Conservation (phyloP, 202 grass and related monocot genomes). For the Brachypodium distachyon region DNA sequence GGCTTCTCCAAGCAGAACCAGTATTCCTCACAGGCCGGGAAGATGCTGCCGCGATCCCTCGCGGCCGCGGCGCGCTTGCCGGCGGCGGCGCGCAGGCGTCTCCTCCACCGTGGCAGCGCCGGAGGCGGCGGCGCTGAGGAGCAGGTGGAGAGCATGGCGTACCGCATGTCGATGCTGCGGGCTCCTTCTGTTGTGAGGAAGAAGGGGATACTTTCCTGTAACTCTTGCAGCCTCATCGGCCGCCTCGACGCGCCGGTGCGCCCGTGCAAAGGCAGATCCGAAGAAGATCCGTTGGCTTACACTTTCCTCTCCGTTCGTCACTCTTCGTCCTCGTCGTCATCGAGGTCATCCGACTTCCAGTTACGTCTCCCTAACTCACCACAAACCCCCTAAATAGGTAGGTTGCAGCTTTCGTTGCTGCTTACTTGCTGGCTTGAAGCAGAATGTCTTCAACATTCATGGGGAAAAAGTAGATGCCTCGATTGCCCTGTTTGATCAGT, state of each 20-base stretch:
- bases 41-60: conserved; percentile 25
- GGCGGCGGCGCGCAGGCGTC: background rate
- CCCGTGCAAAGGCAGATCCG: rapidly evolving
- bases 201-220: background rate
- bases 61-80: background rate
- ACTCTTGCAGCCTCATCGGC: conserved; percentile 75
- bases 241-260: conserved; percentile 25
- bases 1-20: background rate
- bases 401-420: background rate
- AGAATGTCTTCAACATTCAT: background rate
- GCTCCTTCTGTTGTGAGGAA: conserved; percentile 3
- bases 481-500: background rate
- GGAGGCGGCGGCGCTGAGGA: background rate
- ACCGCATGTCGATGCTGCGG: conserved; percentile 48
- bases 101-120: conserved; percentile 5
- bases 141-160: conserved; percentile 27
- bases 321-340: background rate
- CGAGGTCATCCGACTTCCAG: background rate
- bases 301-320: conserved; percentile 12
- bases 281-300: background rate
- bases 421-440: background rate
- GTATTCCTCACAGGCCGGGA: background rate
- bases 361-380: background rate
- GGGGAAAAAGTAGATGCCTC: background rate
- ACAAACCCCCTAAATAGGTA: background rate